A percentile compares a stretch with the other conserved stretches of the same genome.
These are phyloP conservation scores for Quercus gilva DNA, from an alignment of 306 rosid species.

Conservation along the genomic window DNA sequence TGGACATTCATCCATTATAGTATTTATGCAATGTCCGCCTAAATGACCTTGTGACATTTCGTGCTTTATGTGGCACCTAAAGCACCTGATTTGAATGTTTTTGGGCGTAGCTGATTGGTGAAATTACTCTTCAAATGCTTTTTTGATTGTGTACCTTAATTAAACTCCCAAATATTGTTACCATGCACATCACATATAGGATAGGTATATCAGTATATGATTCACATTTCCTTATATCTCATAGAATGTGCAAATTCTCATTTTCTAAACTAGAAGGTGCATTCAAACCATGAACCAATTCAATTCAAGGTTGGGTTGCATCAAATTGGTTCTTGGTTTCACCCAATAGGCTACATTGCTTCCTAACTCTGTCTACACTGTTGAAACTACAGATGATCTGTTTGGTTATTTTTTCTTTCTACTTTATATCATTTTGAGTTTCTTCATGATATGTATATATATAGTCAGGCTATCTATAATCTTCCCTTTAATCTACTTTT, in stretches of 20 bases:
- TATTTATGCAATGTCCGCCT: not conserved
- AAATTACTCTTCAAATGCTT: not conserved
- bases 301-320: not conserved
- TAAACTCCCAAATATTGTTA: not conserved
- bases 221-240: not conserved
- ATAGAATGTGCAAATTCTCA: not conserved
- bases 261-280: not conserved
- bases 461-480: constrained; percentile 13
- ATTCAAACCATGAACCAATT: constrained; percentile 7
- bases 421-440: constrained; percentile 6
- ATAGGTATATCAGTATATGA: not conserved
- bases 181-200: not conserved
- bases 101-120: not conserved
- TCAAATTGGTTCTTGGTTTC: constrained; percentile 21
- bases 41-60: not conserved
- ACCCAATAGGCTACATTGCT: not conserved
- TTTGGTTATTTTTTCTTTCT: constrained; percentile 14
- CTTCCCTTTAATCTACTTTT: constrained; percentile 12
- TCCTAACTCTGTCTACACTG: constrained; percentile 11
- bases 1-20: not conserved
- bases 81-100: not conserved
- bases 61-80: not conserved
- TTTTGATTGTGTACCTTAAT: not conserved
- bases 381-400: constrained; percentile 5
- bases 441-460: not conserved